phyloP scores from a whole-genome alignment of 2,329 filamentous ascomycete genomes.

The Phaeosphaeriaceae sp. region DNA sequence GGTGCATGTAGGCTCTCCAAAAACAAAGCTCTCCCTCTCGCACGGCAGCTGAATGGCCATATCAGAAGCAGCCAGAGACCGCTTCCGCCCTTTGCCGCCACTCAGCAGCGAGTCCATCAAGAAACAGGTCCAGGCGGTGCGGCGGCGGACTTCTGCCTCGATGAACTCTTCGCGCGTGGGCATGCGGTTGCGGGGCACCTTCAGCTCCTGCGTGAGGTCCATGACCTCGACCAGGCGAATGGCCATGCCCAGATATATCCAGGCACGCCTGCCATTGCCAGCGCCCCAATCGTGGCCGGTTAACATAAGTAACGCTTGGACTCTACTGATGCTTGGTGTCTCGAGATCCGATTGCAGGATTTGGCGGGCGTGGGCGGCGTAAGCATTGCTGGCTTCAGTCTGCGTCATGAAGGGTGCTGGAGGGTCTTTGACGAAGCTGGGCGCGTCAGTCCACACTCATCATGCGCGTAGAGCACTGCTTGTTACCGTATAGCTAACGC shows the following conservation, averaged over 20 bases:
- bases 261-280: conserved; percentile 51
- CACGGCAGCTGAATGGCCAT: conserved; percentile 52
- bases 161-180: conserved; percentile 51
- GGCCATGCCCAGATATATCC: conserved; percentile 54
- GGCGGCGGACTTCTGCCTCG: conserved; percentile 49
- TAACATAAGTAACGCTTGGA: conserved; percentile 52
- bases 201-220: conserved; percentile 48
- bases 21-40: conserved; percentile 50
- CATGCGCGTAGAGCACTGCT: background rate
- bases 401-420: conserved; percentile 46
- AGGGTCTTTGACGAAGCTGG: conserved; percentile 48
- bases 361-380: conserved; percentile 50
- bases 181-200: conserved; percentile 37
- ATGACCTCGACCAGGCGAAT: conserved; percentile 52
- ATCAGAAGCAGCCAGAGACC: conserved; percentile 43
- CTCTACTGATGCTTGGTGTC: conserved; percentile 48
- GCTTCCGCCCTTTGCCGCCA: conserved; percentile 50
- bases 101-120: conserved; percentile 53
- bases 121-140: conserved; percentile 53
- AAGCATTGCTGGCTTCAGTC: conserved; percentile 52
- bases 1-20: conserved; percentile 48
- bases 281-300: conserved; percentile 58
- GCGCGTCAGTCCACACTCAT: background rate
- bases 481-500: conserved; percentile 49
- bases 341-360: conserved; percentile 51